Base-by-base conservation (phyloP, 2,329 filamentous ascomycete species). In the Neonectria neomacrospora region DNA sequence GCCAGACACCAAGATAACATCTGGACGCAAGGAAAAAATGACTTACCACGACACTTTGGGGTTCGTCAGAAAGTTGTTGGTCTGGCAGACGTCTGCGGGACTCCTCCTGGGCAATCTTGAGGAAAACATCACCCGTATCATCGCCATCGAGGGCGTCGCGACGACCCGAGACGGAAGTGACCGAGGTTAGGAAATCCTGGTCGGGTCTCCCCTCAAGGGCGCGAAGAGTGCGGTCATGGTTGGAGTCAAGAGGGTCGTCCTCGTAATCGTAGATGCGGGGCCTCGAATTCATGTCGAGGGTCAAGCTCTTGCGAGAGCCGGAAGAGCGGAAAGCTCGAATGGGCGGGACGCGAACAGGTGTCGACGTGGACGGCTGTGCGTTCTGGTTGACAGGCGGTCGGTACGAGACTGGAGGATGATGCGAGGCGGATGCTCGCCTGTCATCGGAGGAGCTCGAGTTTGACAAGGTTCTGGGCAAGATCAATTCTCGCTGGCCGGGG, bases 271-370 rank as follows among this genome's bases (percentile, higher is more conserved):
- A 82, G 51, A 78, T 77, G 64, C 79, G 78, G 65, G 79, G 71
- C 26, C 78, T 78, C 57, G 80, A 79, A 67, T 80, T 85, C 82
- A 86, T 86, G 71, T 88, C 85, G 69, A 85, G 77, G 14, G 77
- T 77, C 23, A 84, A 77, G 74, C 85, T 87, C 75, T 82, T 85
- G 67, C 86, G 84, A 64, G 85, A 85, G 69, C 82, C 83, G 39
- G 86, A 87, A 26, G 85, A 86, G 63, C 86, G 82, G 68, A 87
- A 86, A 9, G 80, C 79, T 58, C 86, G 83, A 72, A 87, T 87
- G 8, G 85, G 85, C 16, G 85, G 84, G 42, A 87, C 80, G 51
- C 80, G 79, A 62, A 78, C 76, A 28, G 78, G 76, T 12, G 73
- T 71, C 47, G 76, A 72, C 48, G 76, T 73, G 32, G 67, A 67